Evolutionary conservation across 768 basidiomycete species (phyloP).

Genomic region (Tephrocybe rancida): DNA sequence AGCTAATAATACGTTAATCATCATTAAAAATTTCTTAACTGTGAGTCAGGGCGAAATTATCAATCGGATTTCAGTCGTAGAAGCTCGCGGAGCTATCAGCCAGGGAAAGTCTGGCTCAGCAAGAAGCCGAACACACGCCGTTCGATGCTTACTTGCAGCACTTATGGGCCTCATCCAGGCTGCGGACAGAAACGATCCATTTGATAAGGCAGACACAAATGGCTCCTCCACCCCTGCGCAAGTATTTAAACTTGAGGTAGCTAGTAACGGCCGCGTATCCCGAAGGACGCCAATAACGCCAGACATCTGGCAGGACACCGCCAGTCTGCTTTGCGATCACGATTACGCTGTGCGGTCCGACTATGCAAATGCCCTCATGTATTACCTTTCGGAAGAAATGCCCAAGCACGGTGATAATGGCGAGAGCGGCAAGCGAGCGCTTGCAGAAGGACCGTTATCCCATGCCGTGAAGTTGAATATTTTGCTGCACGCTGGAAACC

Average conservation of each 20-base stretch:
- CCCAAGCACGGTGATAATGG: conserved; percentile 57
- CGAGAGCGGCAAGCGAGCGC: conserved; percentile 48
- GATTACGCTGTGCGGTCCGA: conserved; percentile 80
- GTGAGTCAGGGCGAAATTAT: conserved; percentile 67
- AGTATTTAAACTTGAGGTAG: conserved; percentile 28
- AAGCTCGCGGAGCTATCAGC: conserved; percentile 59
- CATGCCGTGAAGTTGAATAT: conserved; percentile 48
- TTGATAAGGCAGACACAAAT: conserved; percentile 16
- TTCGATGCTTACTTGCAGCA: conserved; percentile 70
- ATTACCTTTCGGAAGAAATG: conserved; percentile 79
- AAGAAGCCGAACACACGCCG: conserved; percentile 58
- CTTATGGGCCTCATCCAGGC: conserved; percentile 71
- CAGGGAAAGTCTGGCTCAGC: conserved; percentile 30
- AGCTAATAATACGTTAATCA: conserved; percentile 20
- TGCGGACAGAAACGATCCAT: conserved; percentile 51
- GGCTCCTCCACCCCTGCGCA: conserved; percentile 21
- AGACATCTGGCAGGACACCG: conserved; percentile 90
- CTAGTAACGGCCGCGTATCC: conserved; percentile 39
- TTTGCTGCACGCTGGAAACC: conserved; percentile 58
- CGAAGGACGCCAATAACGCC: conserved; percentile 71
- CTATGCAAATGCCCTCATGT: conserved; percentile 72
- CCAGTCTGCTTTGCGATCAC: conserved; percentile 80
- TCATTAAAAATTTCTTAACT: neutral
- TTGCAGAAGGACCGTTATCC: conserved; percentile 50
- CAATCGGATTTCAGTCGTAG: conserved; percentile 69